A percentile compares a stretch with the other conserved stretches of the same genome.
phyloP scores from a whole-genome alignment of 441 rosid species.

The Pelargonium fulgidum region DNA sequence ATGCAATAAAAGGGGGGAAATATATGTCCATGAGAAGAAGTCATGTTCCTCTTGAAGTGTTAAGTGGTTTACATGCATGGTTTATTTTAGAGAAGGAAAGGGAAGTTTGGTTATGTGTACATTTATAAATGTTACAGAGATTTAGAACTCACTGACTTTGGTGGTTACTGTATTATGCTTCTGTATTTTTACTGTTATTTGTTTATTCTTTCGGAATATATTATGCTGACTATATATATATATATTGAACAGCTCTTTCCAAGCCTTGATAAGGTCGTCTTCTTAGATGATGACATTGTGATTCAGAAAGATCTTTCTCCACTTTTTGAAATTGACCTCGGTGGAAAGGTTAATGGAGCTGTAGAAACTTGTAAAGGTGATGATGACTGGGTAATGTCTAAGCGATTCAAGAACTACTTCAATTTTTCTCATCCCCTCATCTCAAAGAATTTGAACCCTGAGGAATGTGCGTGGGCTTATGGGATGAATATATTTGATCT shows the following conservation, averaged over 20 bases:
- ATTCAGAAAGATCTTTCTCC: constrained; percentile 85
- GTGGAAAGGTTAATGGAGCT: constrained; percentile 93
- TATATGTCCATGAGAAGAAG: not conserved
- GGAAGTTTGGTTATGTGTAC: not conserved
- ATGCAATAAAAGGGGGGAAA: not conserved
- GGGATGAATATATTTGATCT: constrained; percentile 98
- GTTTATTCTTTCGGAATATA: not conserved
- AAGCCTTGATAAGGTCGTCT: constrained; percentile 86
- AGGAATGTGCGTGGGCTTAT: constrained; percentile 99
- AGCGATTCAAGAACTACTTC: constrained; percentile 89
- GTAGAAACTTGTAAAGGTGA: constrained; percentile 96
- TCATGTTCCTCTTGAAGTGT: not conserved
- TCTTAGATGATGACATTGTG: constrained; percentile 91
- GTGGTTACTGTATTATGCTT: not conserved
- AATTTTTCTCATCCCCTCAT: constrained; percentile 92
- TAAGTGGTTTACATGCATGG: not conserved
- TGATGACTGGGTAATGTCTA: constrained; percentile 97
- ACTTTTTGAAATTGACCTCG: constrained; percentile 86
- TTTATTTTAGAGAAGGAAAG: not conserved
- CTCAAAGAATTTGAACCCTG: constrained; percentile 64
- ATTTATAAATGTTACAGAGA: not conserved
- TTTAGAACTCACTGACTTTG: not conserved
- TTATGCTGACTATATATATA: constrained; percentile 20
- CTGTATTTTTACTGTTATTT: not conserved
- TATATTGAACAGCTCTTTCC: constrained; percentile 76